Evolutionary conservation across 148 eudicot genomes (phyloP), one percentile per base, ranked within the genome.

Genomic region (Rhododendron simsii): DNA sequence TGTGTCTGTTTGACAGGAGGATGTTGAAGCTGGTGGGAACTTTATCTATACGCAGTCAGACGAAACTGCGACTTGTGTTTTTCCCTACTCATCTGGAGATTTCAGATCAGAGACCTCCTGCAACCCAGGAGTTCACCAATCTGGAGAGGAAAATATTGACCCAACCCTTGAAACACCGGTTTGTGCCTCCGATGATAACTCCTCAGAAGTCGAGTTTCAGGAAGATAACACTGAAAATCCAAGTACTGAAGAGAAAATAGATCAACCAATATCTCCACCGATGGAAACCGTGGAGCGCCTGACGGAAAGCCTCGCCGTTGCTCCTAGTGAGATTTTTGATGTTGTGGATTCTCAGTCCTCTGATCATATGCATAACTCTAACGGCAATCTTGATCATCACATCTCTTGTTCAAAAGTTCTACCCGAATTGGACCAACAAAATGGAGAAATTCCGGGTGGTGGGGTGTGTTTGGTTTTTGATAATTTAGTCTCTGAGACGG

Each of bases 321-420:
- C 89, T 85, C 86, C 93, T 45, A 86, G 87, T 87, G 93, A 87
- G 85, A 88, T 91, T 83, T 84, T 88, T 50, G 92, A 87, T 76
- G 91, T 89, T 39, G 89, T 88, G 76, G 90, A 88, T 37, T 85
- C 90, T 65, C 88, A 87, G 74, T 81, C 86, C 59, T 67, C 87
- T 82, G 88, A 88, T 87, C 78, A 86, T 48, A 86, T 87, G 48
- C 84, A 48, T 45, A 69, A 87, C 37, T 76, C 76, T 83, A 83
- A 85, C 80, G 86, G 84, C 67, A 78, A 80, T 69, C 91, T 67
- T 28, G 87, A 86, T 83, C 44, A 55, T 53, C 81, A 55, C 44
- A 13, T 57, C 63, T 10, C 81, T 41, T n/a, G 44, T 75, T 21
- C 80, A 0, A 47, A 77, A 10, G 44, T 10, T 65, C 69, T 44